phyloP scores from a whole-genome alignment of 192 early-diverging fungal genomes.

The Coemansia sp. region DNA sequence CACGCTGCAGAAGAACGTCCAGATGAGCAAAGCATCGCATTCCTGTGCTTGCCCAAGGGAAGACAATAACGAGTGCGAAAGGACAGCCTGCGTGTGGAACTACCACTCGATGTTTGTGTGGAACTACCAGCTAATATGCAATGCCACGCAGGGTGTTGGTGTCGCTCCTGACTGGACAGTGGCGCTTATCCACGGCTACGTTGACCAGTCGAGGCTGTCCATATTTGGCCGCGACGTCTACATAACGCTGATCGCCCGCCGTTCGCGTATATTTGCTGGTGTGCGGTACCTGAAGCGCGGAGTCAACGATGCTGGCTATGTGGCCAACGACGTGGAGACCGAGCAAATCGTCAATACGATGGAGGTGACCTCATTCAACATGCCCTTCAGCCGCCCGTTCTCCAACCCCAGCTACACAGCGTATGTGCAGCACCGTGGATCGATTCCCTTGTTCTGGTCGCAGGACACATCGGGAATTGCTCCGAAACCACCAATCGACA shows the following conservation, averaged over 20 bases:
- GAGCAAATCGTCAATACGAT: conserved; percentile 97
- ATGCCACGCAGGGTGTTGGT: conserved; percentile 35
- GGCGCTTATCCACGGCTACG: conserved; percentile 87
- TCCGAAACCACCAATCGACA: conserved; percentile 91
- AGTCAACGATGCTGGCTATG: conserved; percentile 91
- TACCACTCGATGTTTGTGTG: conserved; percentile 94
- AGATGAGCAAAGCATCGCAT: neutral
- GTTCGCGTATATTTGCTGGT: conserved; percentile 93
- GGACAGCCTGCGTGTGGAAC: neutral
- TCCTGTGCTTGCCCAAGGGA: neutral
- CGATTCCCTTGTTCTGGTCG: conserved; percentile 94
- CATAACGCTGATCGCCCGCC: conserved; percentile 91
- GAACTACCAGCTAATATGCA: conserved; percentile 75
- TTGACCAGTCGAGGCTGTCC: conserved; percentile 93
- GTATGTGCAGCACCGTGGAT: conserved; percentile 96
- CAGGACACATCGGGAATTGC: conserved; percentile 91
- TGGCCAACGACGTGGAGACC: conserved; percentile 98
- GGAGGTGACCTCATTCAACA: conserved; percentile 83
- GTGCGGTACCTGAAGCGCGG: conserved; percentile 95
- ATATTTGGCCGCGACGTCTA: conserved; percentile 89
- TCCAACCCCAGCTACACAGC: conserved; percentile 80
- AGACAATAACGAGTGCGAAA: neutral
- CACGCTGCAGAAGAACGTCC: conserved; percentile 79
- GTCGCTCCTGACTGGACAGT: conserved; percentile 46
- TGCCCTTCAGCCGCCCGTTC: conserved; percentile 54